phyloP scores from a whole-genome alignment of 441 rosid genomes.

The Adansonia rubrostipa region DNA sequence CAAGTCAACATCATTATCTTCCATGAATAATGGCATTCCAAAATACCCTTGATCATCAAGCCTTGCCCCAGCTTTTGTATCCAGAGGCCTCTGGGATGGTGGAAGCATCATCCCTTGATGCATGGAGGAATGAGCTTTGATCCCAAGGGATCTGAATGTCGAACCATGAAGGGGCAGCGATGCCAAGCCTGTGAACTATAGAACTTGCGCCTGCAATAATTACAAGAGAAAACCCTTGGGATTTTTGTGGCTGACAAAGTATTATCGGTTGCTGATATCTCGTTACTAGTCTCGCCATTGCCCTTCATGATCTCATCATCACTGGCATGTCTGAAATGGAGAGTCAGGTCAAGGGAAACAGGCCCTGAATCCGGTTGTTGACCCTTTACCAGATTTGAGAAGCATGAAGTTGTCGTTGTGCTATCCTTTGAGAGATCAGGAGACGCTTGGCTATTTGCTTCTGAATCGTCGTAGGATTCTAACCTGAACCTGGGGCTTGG shows the following conservation, averaged over 20 bases:
- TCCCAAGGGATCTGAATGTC: background rate
- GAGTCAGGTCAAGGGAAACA: background rate
- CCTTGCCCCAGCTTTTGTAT: background rate
- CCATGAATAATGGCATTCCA: background rate
- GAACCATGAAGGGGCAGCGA: background rate
- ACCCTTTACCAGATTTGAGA: background rate
- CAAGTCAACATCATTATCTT: conserved; percentile 4
- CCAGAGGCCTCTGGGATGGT: background rate
- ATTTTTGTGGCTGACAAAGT: background rate
- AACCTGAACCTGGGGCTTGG: background rate
- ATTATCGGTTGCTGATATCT: background rate
- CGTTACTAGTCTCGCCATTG: background rate
- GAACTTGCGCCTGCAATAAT: background rate
- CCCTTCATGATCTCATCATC: background rate
- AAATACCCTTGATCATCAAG: background rate
- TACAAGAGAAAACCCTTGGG: background rate
- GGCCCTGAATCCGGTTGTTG: background rate
- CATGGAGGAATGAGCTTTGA: background rate
- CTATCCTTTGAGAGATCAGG: conserved; percentile 1
- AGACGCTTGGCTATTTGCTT: background rate
- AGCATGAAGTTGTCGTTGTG: background rate
- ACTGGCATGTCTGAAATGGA: background rate
- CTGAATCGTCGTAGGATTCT: background rate
- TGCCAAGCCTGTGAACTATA: conserved; percentile 5
- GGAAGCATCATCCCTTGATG: background rate